Conservation (phyloP, 768 basidiomycete genomes). For the Cyclocybe aegerita region DNA sequence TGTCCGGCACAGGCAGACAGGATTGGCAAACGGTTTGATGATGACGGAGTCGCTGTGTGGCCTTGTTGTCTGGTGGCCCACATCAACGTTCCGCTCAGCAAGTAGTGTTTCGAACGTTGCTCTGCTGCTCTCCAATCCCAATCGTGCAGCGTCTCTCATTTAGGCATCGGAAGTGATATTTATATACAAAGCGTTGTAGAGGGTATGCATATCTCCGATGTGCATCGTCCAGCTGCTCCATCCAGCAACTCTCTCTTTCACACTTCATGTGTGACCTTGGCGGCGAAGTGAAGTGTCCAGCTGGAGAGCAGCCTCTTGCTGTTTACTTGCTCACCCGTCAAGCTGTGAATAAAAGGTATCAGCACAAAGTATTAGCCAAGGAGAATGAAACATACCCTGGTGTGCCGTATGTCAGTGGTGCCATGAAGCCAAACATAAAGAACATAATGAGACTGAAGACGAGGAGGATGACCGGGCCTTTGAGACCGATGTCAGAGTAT, state of each 20-base stretch:
- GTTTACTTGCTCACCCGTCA: slow-evolving; percentile 86
- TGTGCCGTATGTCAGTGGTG: slow-evolving; percentile 94
- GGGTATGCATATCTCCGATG: slow-evolving; percentile 14
- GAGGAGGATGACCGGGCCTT: slow-evolving; percentile 66
- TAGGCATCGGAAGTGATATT: slow-evolving; percentile 13
- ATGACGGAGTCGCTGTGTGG: slow-evolving; percentile 9
- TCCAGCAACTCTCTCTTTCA: slow-evolving; percentile 16
- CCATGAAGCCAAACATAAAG: slow-evolving; percentile 68
- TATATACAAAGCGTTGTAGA: slow-evolving; percentile 17
- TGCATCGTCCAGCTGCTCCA: background rate
- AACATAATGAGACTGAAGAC: slow-evolving; percentile 62
- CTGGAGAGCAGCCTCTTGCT: slow-evolving; percentile 77
- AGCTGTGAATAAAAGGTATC: slow-evolving; percentile 38
- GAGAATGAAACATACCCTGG: slow-evolving; percentile 63
- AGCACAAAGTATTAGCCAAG: slow-evolving; percentile 7
- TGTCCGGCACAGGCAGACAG: slow-evolving; percentile 3
- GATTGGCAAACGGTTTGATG: background rate
- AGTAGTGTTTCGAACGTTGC: background rate
- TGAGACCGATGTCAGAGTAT: slow-evolving; percentile 75
- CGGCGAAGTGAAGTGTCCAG: slow-evolving; percentile 95
- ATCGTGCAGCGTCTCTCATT: slow-evolving; percentile 8
- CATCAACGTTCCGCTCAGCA: background rate
- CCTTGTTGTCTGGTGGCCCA: slow-evolving; percentile 9
- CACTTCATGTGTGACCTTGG: slow-evolving; percentile 53
- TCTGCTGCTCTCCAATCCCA: background rate